These are phyloP conservation scores for Pistacia integerrima DNA, from an alignment of 345 rosid species.

Conservation along the genomic window DNA sequence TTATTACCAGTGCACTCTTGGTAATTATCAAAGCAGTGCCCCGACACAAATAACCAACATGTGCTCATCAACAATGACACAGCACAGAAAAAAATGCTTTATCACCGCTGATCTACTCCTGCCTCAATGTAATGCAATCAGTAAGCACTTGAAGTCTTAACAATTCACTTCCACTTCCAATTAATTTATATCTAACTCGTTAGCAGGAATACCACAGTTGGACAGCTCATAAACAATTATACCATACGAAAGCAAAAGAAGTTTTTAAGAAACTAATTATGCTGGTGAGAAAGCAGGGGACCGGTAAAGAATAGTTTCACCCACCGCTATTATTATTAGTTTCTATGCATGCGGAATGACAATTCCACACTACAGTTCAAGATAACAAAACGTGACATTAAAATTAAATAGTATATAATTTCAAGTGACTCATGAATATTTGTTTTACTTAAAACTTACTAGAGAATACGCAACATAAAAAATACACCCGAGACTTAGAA, in stretches of 20 bases:
- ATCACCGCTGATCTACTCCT: slow-evolving; percentile 6
- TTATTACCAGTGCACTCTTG: background rate
- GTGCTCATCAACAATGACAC: background rate
- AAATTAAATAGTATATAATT: background rate
- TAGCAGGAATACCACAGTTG: background rate
- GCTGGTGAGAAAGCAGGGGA: background rate
- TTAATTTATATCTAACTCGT: background rate
- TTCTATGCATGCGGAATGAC: background rate
- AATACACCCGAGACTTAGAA: slow-evolving; percentile 4
- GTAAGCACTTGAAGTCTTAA: background rate
- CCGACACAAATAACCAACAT: background rate
- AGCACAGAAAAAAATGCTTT: slow-evolving; percentile 1
- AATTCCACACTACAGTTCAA: background rate
- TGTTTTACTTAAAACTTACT: background rate
- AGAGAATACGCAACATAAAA: background rate
- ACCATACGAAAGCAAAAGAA: background rate
- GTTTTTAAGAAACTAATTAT: background rate
- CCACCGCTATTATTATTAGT: background rate
- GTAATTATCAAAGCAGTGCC: background rate
- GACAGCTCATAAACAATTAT: background rate
- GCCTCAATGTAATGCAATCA: background rate
- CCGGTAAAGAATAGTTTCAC: background rate
- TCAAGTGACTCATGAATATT: background rate
- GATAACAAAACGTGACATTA: background rate
- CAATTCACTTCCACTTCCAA: background rate